Percentiles rank a stretch among this genome's conserved stretches.
Evolutionary conservation across 2,329 filamentous ascomycete genomes (phyloP).

Genomic region (Colletotrichum siamense): DNA sequence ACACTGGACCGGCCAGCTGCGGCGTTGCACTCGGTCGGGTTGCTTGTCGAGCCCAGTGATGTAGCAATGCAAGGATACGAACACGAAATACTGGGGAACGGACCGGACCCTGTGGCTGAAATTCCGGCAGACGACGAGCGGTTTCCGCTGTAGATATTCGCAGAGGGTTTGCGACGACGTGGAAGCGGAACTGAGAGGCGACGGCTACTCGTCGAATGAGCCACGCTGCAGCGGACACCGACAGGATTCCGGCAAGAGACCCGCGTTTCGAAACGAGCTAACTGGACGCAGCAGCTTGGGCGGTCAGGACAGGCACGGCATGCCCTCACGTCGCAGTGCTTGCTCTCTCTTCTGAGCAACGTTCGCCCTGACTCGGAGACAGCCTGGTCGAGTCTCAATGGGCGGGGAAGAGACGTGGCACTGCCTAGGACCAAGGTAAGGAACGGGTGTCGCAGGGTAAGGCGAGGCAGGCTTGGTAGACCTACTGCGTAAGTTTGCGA

Average conservation of each 20-base stretch:
- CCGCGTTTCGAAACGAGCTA: constrained; percentile 14
- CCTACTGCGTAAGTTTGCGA: background rate
- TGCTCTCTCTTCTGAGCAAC: background rate
- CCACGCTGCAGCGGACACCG: background rate
- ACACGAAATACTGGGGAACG: constrained; percentile 10
- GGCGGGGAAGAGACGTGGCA: constrained; percentile 3
- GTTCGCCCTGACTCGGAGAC: constrained; percentile 1
- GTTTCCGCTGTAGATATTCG: background rate
- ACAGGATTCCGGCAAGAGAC: background rate
- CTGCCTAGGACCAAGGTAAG: background rate
- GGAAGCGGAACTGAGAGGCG: background rate
- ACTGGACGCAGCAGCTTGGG: background rate
- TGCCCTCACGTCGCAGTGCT: background rate
- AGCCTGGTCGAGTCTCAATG: background rate
- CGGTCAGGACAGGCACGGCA: background rate
- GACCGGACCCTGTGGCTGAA: background rate
- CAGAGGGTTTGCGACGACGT: background rate
- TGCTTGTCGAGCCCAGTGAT: background rate
- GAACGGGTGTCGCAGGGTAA: background rate
- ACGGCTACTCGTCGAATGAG: background rate
- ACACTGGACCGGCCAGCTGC: background rate
- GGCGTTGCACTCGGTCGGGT: constrained; percentile 2
- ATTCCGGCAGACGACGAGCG: background rate
- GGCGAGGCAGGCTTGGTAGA: background rate
- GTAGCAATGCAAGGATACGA: constrained; percentile 12